Percentiles rank a stretch among this genome's conserved stretches.
Conservation (phyloP, 1,284 basidiomycete genomes). For the Ustilago bromivora region DNA sequence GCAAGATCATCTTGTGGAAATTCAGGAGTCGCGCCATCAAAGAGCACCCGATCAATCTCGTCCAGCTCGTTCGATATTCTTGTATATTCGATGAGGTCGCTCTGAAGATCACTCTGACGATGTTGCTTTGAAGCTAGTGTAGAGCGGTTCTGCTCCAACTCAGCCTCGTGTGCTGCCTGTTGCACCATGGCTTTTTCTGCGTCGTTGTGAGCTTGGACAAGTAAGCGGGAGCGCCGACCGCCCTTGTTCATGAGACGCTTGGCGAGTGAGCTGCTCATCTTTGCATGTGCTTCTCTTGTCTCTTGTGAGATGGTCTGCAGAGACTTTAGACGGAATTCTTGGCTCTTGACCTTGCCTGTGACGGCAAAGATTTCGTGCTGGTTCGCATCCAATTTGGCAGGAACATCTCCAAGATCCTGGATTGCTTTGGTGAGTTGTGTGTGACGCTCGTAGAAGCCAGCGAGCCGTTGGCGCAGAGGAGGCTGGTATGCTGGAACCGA, state of each 20-base stretch:
- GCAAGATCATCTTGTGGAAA: slow-evolving; percentile 44
- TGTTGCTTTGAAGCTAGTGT: slow-evolving; percentile 9
- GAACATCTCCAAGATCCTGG: slow-evolving; percentile 37
- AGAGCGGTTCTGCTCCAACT: slow-evolving; percentile 24
- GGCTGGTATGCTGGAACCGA: slow-evolving; percentile 41
- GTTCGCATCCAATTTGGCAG: slow-evolving; percentile 21
- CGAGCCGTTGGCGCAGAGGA: slow-evolving; percentile 33
- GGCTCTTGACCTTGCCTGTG: slow-evolving; percentile 46
- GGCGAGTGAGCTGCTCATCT: slow-evolving; percentile 34
- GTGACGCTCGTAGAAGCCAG: slow-evolving; percentile 30
- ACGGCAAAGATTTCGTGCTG: slow-evolving; percentile 40
- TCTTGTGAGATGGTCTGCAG: slow-evolving; percentile 26
- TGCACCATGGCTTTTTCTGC: slow-evolving; percentile 26
- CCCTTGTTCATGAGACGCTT: slow-evolving; percentile 48
- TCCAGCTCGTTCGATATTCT: slow-evolving; percentile 24
- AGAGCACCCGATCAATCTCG: slow-evolving; percentile 29
- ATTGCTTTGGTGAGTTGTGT: slow-evolving; percentile 29
- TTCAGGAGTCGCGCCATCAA: slow-evolving; percentile 37
- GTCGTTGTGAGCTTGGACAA: slow-evolving; percentile 21
- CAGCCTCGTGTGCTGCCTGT: slow-evolving; percentile 28
- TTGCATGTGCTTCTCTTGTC: slow-evolving; percentile 20
- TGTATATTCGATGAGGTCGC: slow-evolving; percentile 22
- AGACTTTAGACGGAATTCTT: slow-evolving; percentile 34
- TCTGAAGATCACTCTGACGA: slow-evolving; percentile 25
- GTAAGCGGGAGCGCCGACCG: slow-evolving; percentile 15